Percentiles rank a stretch among this genome's conserved stretches.
phyloP scores from a whole-genome alignment of 345 rosid genomes.

The Microcos paniculata region DNA sequence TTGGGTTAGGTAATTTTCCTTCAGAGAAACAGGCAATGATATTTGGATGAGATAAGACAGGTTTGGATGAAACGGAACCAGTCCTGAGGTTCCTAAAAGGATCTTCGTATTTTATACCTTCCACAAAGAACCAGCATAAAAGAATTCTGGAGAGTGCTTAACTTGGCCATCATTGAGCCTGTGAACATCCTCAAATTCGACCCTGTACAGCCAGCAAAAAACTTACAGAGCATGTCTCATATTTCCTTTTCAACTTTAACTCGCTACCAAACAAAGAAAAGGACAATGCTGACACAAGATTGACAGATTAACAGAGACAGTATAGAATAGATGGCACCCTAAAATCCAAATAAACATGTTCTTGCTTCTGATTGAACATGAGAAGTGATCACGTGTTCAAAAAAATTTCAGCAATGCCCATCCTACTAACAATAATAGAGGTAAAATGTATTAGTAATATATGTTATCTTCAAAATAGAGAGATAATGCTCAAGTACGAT shows the following conservation, averaged over 20 bases:
- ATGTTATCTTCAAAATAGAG: not conserved
- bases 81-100: not conserved
- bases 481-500: not conserved
- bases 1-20: not conserved
- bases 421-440: not conserved
- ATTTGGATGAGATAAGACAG: not conserved
- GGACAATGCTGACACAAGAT: constrained; percentile 9
- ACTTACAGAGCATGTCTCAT: constrained; percentile 10
- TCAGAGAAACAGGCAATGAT: not conserved
- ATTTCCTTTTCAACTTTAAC: not conserved
- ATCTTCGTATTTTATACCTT: constrained; percentile 53
- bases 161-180: constrained; percentile 95
- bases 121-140: constrained; percentile 97
- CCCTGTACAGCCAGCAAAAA: constrained; percentile 37
- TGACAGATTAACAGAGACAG: not conserved
- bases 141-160: constrained; percentile 87
- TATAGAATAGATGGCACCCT: not conserved
- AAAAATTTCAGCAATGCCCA: not conserved
- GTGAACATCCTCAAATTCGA: constrained; percentile 88
- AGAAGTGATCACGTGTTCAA: not conserved
- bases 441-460: not conserved
- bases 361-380: not conserved
- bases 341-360: not conserved
- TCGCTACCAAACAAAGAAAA: not conserved
- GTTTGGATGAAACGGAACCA: not conserved